These are phyloP conservation scores for Globisporangium viniferum DNA, from an alignment of 352 stramenopile genomes.

Conservation along the genomic window DNA sequence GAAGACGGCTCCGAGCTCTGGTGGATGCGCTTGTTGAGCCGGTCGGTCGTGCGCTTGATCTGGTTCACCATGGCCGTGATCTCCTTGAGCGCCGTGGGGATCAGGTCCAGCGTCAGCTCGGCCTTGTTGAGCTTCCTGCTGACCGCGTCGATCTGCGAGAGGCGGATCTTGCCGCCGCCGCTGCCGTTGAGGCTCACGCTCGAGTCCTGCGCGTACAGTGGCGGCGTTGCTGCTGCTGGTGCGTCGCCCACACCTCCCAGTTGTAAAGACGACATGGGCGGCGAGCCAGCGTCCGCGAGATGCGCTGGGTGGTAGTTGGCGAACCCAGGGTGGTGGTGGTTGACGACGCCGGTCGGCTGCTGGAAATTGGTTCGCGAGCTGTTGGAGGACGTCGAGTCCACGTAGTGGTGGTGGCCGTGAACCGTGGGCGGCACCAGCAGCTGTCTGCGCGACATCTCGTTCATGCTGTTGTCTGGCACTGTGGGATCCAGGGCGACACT, in stretches of 20 bases:
- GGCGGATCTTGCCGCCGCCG: constrained; percentile 7
- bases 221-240: not conserved
- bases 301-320: not conserved
- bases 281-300: not conserved
- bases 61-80: constrained; percentile 70
- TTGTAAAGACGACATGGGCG: not conserved
- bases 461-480: not conserved
- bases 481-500: not conserved
- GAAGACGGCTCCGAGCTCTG: constrained; percentile 25
- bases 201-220: constrained; percentile 7
- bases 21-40: constrained; percentile 47
- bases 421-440: constrained; percentile 2
- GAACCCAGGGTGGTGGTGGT: not conserved
- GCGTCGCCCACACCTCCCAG: not conserved
- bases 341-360: not conserved
- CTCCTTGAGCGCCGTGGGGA: constrained; percentile 55
- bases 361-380: not conserved
- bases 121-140: constrained; percentile 52
- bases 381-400: not conserved
- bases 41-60: constrained; percentile 63
- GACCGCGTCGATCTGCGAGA: constrained; percentile 43
- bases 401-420: not conserved
- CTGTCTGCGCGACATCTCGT: not conserved
- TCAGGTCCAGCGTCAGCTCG: constrained; percentile 49
- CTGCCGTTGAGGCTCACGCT: constrained; percentile 5